Evolutionary conservation across 352 stramenopile species (phyloP).

Genomic region (Phytophthora megakarya): DNA sequence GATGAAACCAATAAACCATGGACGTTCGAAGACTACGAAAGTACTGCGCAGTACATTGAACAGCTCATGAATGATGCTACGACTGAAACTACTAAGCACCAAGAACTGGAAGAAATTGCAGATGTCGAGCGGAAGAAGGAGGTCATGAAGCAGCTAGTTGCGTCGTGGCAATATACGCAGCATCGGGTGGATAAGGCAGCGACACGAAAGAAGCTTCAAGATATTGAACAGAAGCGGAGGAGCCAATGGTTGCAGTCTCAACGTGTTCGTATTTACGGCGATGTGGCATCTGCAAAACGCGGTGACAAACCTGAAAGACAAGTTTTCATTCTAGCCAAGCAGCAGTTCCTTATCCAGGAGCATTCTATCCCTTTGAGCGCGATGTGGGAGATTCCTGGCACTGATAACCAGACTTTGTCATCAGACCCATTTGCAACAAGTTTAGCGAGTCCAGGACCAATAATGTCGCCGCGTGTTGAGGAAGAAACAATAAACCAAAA

Average conservation of each 20-base stretch:
- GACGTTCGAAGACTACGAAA: slow-evolving; percentile 58
- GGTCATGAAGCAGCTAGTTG: slow-evolving; percentile 26
- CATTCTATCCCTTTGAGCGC: slow-evolving; percentile 27
- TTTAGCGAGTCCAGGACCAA: slow-evolving; percentile 12
- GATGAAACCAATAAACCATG: slow-evolving; percentile 7
- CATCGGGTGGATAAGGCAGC: slow-evolving; percentile 10
- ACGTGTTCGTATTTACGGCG: slow-evolving; percentile 28
- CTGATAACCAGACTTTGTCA: slow-evolving; percentile 11
- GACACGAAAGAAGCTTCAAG: slow-evolving; percentile 5
- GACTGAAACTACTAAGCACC: slow-evolving; percentile 19
- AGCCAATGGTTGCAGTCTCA: slow-evolving; percentile 51
- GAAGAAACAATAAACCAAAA: neutral
- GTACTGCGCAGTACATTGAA: slow-evolving; percentile 54
- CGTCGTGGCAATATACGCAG: slow-evolving; percentile 40
- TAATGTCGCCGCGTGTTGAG: neutral
- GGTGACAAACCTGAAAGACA: slow-evolving; percentile 14
- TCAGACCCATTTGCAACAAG: slow-evolving; percentile 22
- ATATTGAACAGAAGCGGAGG: slow-evolving; percentile 29
- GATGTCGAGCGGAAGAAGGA: slow-evolving; percentile 3
- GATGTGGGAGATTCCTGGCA: slow-evolving; percentile 21
- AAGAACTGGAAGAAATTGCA: slow-evolving; percentile 1
- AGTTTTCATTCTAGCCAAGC: slow-evolving; percentile 28
- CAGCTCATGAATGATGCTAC: slow-evolving; percentile 46
- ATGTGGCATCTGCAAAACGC: slow-evolving; percentile 13
- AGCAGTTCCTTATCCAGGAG: slow-evolving; percentile 31